Conservation (phyloP, 1,284 basidiomycete species). For the Lignosus rhinocerotis region DNA sequence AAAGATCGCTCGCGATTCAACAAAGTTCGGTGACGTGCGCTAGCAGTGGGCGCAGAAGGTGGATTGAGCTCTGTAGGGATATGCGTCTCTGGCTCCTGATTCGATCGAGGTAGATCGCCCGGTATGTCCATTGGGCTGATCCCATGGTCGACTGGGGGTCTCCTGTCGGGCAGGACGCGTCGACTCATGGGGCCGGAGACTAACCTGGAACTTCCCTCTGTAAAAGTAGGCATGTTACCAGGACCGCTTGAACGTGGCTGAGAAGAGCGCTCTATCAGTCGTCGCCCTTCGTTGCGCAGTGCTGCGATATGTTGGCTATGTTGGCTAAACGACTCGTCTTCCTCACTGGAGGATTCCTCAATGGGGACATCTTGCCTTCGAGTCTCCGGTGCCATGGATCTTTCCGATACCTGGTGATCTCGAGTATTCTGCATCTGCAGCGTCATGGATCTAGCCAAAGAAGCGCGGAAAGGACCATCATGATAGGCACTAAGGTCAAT, state of each 20-base stretch:
- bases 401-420: background rate
- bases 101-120: background rate
- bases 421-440: constrained; percentile 6
- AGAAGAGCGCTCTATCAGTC: too few relatives aligned
- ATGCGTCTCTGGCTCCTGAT: background rate
- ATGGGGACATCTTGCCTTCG: background rate
- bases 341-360: background rate
- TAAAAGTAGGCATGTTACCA: too few relatives aligned
- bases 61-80: background rate
- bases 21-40: constrained; percentile 2
- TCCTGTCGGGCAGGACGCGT: background rate
- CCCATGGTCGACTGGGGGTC: background rate
- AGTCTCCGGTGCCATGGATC: background rate
- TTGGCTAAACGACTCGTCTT: background rate
- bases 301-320: too few relatives aligned
- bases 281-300: too few relatives aligned
- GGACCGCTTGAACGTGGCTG: too few relatives aligned
- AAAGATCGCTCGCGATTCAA: constrained; percentile 12
- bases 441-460: constrained; percentile 23
- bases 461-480: constrained; percentile 26
- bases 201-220: too few relatives aligned
- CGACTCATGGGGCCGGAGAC: too few relatives aligned
- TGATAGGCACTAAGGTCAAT: constrained; percentile 22
- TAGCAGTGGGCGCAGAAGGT: background rate
- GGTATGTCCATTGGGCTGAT: background rate